These are phyloP conservation scores for Musa troglodytarum DNA, from an alignment of 176 grass and related monocot species.

Conservation along the genomic window DNA sequence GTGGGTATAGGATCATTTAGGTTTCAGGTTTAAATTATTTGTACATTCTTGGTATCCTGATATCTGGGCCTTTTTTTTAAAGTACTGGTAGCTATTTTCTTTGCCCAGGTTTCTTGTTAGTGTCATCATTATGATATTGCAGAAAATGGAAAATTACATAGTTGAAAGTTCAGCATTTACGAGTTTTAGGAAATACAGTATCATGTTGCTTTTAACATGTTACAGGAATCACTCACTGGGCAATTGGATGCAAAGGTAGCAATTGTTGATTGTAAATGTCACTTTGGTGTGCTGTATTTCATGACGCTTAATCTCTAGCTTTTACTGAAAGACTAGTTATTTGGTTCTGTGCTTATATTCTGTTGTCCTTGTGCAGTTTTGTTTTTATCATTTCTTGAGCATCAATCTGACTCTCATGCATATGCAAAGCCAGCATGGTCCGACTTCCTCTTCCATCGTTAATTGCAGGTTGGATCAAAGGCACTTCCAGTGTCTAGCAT, in stretches of 20 bases:
- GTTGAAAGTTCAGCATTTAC: background rate
- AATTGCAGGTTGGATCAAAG: background rate
- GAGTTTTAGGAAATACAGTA: background rate
- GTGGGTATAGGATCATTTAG: conserved; percentile 3
- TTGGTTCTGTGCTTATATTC: background rate
- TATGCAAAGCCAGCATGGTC: background rate
- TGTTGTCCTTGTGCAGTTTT: background rate
- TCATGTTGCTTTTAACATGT: background rate
- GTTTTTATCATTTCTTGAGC: background rate
- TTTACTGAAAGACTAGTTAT: background rate
- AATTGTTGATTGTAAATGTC: background rate
- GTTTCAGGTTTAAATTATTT: conserved; percentile 8
- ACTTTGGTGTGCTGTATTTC: background rate
- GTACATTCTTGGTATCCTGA: conserved; percentile 6
- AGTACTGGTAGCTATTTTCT: background rate
- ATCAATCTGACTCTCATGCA: background rate
- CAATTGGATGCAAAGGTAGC: background rate
- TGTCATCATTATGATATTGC: background rate
- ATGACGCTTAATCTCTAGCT: background rate
- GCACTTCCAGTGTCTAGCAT: background rate
- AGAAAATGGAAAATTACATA: background rate
- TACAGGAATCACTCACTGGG: background rate
- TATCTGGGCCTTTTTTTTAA: background rate
- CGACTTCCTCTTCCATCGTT: background rate
- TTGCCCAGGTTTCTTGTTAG: background rate